Evolutionary conservation across 164 flowering plant genomes (phyloP).

Genomic region (Liriodendron chinense): DNA sequence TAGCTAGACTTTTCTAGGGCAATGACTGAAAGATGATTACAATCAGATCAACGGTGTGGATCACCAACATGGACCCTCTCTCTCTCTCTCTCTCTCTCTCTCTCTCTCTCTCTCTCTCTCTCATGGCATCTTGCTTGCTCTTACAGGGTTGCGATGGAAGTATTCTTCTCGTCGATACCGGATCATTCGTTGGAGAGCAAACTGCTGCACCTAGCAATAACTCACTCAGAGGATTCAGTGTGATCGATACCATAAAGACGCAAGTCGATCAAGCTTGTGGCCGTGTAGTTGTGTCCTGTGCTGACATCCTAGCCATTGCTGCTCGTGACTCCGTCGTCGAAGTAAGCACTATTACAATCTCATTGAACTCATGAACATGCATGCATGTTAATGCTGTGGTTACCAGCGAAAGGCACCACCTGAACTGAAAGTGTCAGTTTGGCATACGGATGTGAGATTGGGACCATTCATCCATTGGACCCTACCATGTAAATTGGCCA

Average conservation of each 20-base stretch:
- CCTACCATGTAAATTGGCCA: no score
- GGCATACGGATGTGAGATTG: no score
- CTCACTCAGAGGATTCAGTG: constrained; percentile 20
- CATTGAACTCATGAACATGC: no score
- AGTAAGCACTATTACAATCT: not conserved
- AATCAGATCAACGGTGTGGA: not conserved
- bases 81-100: no score
- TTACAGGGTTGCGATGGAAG: constrained; percentile 23
- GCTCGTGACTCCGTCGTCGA: constrained; percentile 3
- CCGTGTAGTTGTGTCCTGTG: constrained; percentile 25
- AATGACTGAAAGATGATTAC: not conserved
- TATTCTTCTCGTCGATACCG: constrained; percentile 10
- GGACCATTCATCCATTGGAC: no score
- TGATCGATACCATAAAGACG: constrained; percentile 20
- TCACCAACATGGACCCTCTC: not conserved
- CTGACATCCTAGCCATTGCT: constrained; percentile 11
- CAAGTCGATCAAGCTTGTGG: constrained; percentile 29
- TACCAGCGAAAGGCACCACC: no score
- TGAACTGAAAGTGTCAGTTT: no score
- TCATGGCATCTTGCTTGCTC: not conserved
- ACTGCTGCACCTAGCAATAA: constrained; percentile 3
- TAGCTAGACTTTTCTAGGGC: no score
- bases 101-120: no score
- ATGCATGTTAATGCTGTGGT: no score
- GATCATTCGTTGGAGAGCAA: constrained; percentile 8